Evolutionary conservation across 2,329 filamentous ascomycete genomes (phyloP).

Genomic region (Cercospora zeae-maydis): DNA sequence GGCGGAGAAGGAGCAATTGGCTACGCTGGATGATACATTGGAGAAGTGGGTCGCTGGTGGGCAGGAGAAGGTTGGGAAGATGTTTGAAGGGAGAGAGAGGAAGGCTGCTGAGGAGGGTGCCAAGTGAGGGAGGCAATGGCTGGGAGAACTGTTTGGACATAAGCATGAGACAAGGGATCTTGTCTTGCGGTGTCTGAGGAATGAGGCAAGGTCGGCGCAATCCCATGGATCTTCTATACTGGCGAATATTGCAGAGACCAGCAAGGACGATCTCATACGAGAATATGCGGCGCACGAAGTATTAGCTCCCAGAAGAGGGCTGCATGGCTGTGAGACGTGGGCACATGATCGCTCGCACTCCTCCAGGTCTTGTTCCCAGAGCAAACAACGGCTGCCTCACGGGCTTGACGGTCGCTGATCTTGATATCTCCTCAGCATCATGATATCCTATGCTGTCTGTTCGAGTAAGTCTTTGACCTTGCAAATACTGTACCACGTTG

Average conservation of each 20-base stretch:
- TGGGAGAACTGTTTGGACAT: neutral
- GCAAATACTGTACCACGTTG: too few species aligned
- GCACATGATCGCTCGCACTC: neutral
- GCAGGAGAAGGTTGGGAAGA: conserved; percentile 27
- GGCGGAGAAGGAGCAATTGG: conserved; percentile 87
- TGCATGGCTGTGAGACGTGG: neutral
- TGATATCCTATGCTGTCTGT: too few species aligned
- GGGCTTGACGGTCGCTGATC: too few species aligned
- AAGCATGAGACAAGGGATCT: neutral
- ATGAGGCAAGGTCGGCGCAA: neutral
- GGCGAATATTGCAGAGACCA: neutral
- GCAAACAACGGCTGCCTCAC: neutral
- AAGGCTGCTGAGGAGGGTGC: conserved; percentile 16
- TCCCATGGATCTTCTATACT: neutral
- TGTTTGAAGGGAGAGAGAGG: conserved; percentile 32
- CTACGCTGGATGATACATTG: conserved; percentile 83
- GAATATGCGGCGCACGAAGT: neutral
- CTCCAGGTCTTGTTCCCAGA: neutral
- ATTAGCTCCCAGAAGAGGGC: neutral
- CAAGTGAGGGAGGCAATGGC: neutral
- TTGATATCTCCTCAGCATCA: too few species aligned
- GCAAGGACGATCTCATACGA: too few species aligned
- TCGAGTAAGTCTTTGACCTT: too few species aligned
- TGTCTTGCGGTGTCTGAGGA: neutral
- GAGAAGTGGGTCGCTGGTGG: conserved; percentile 50